Evolutionary conservation across 305 asterid genomes (phyloP).

Genomic region (Andrographis paniculata): DNA sequence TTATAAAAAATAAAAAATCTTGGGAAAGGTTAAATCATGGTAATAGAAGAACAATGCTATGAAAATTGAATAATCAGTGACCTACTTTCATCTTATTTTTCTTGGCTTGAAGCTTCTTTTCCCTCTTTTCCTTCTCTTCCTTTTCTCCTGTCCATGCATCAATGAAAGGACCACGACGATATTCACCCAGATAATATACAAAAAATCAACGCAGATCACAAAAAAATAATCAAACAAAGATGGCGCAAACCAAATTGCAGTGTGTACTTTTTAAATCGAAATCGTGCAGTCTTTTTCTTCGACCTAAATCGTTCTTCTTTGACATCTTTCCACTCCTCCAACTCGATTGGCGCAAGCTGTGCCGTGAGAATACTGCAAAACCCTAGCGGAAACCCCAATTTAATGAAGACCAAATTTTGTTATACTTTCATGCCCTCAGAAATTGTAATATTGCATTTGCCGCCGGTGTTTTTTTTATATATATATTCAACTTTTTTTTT

Average conservation of each 20-base stretch:
- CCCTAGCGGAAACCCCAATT: conserved; percentile 21
- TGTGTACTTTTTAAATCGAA: conserved; percentile 66
- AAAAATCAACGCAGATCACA: background rate
- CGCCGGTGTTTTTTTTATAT: too few relatives aligned
- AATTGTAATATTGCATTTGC: too few relatives aligned
- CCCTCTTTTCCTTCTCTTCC: conserved; percentile 53
- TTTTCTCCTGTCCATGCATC: conserved; percentile 47
- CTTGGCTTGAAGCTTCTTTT: conserved; percentile 75
- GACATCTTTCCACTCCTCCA: conserved; percentile 41
- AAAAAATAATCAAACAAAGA: background rate
- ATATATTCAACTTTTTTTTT: too few relatives aligned
- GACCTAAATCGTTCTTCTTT: conserved; percentile 86
- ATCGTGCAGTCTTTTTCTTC: conserved; percentile 65
- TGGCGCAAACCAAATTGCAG: background rate
- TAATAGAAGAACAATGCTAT: too few relatives aligned
- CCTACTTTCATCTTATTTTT: conserved; percentile 87
- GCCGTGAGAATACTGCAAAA: conserved; percentile 9
- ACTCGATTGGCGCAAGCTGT: conserved; percentile 11
- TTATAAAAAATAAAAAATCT: background rate
- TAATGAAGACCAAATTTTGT: background rate
- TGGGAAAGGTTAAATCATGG: background rate
- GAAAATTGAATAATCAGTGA: background rate
- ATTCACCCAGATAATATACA: conserved; percentile 4
- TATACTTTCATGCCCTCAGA: background rate
- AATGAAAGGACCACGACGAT: conserved; percentile 1